phyloP scores from a whole-genome alignment of 306 rosid genomes.

The Cucurbita argyrosperma region DNA sequence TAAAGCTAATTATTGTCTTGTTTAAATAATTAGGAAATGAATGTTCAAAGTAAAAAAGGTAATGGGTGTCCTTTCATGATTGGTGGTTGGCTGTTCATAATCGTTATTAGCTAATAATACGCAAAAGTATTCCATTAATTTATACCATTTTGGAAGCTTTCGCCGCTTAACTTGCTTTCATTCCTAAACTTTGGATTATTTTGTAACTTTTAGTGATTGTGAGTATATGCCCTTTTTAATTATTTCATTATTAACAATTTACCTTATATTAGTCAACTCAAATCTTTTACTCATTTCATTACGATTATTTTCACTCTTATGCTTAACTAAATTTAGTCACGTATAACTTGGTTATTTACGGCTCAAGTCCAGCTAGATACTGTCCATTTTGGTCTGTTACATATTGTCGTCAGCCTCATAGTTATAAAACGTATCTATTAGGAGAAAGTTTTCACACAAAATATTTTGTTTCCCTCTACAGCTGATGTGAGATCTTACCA shows the following conservation, averaged over 20 bases:
- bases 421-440: too few species aligned
- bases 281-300: neutral
- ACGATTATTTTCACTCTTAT: too few species aligned
- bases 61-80: constrained; percentile 6
- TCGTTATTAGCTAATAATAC: neutral
- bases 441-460: too few species aligned
- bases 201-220: constrained; percentile 10
- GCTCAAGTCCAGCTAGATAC: too few species aligned
- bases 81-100: constrained; percentile 19
- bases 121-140: neutral
- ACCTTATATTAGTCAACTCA: neutral
- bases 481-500: too few species aligned
- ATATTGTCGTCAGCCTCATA: too few species aligned
- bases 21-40: neutral
- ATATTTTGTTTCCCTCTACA: too few species aligned
- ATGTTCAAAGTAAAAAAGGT: neutral
- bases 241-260: neutral
- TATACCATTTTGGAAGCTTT: neutral
- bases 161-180: constrained; percentile 17
- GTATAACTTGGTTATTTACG: neutral
- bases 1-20: neutral
- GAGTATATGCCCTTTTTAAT: neutral
- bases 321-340: too few species aligned
- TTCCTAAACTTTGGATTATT: constrained; percentile 16
- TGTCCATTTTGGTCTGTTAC: too few species aligned